Conservation (phyloP, 805 yeast genomes). For the Candida glaebosa region DNA sequence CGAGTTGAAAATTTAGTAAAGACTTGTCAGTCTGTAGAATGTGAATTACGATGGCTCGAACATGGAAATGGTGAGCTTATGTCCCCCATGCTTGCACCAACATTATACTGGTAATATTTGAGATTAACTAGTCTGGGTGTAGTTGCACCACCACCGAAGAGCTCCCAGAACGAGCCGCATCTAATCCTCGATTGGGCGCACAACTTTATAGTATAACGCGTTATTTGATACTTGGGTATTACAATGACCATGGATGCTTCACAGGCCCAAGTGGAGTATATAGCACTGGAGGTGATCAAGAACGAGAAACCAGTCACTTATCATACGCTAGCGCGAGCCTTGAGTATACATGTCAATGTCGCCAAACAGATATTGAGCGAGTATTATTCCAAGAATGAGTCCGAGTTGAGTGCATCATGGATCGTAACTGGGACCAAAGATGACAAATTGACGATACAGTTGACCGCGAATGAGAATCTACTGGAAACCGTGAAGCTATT, state of each 20-base stretch:
- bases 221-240: not conserved
- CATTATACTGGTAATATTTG: too few relatives aligned
- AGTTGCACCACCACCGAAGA: too few relatives aligned
- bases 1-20: too few relatives aligned
- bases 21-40: too few relatives aligned
- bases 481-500: constrained; percentile 23
- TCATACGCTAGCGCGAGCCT: constrained; percentile 37
- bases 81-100: too few relatives aligned
- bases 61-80: too few relatives aligned
- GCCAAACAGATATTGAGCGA: constrained; percentile 39
- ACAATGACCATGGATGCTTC: constrained; percentile 33
- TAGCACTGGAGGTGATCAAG: constrained; percentile 24
- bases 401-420: constrained; percentile 37
- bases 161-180: not conserved
- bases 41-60: too few relatives aligned
- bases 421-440: constrained; percentile 36
- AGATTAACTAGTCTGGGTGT: too few relatives aligned
- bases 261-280: constrained; percentile 24
- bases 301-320: constrained; percentile 34
- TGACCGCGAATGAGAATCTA: constrained; percentile 22
- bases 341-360: constrained; percentile 32
- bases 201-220: too few relatives aligned
- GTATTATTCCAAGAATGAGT: constrained; percentile 33
- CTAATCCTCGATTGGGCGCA: too few relatives aligned
- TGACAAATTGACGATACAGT: constrained; percentile 15